Base-by-base conservation (phyloP, 2,329 filamentous ascomycete genomes). In the Colletotrichum nymphaeae region DNA sequence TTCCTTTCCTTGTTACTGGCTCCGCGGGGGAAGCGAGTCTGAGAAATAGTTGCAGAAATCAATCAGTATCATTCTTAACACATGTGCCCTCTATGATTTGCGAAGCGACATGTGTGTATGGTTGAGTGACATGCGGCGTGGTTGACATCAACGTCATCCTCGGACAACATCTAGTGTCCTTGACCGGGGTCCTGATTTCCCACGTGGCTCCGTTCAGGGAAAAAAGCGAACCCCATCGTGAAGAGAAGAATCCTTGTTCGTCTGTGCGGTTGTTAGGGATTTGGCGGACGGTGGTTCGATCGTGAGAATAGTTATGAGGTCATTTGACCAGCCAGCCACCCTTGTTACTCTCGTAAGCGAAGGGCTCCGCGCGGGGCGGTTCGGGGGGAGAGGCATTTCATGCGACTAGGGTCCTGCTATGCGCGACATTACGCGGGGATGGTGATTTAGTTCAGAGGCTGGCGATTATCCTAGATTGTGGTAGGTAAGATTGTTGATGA, bases 1-100 rank as follows among this genome's bases (percentile, higher is more conserved):
- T 69, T 70, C 67, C 67, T 53, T 73, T 69, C 55, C 57, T 72
- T 60, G 30, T 69, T 63, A 22, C 56, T 59, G 53, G 56, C 26
- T 67, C 42, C n/a, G 42, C n/a, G 19, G 63, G 12, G 19, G 49
- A 58, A 30, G 26, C 28, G 42, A 57, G 26, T 24, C 35, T 35
- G 7, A 46, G 46, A 32, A 37, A 24, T 32, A 68, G 69, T 57
- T 67, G 16, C 24, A 37, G 55, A 58, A 53, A 52, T 57, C 59
- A 65, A 66, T 46, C 24, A 53, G 46, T 52, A 67, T 32, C n/a
- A 58, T 67, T 46, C 55, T 55, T 53, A n/a, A 58, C 9, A 3
- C 42, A 7, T 35, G 28, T 19, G n/a, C 9, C 42, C n/a, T 30
- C 8, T 14, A 22, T 9, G 3, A 16, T 57, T 22, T 12, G 28